Percentiles rank a stretch among this genome's conserved stretches.
Conservation (phyloP, 2,329 filamentous ascomycete species). For the Aureobasidium sp. region DNA sequence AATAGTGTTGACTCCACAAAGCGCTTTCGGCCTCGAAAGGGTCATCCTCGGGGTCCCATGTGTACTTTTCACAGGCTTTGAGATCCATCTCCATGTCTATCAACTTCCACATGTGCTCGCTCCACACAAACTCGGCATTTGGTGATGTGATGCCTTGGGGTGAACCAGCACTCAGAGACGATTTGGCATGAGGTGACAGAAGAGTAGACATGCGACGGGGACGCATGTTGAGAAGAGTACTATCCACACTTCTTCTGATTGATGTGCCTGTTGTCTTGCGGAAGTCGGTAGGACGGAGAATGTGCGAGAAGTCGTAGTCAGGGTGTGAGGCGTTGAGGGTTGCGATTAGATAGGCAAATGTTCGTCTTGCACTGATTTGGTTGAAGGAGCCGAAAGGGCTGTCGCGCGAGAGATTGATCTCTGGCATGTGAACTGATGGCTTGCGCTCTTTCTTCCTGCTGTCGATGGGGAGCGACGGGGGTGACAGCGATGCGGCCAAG, state of each 20-base stretch:
- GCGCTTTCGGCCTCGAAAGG: constrained; percentile 88
- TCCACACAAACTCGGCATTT: constrained; percentile 53
- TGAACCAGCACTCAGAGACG: constrained; percentile 15
- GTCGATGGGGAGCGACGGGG: constrained; percentile 51
- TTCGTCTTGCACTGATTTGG: constrained; percentile 80
- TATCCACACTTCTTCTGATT: constrained; percentile 83
- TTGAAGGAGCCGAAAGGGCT: constrained; percentile 89
- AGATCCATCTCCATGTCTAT: constrained; percentile 94
- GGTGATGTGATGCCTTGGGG: constrained; percentile 15
- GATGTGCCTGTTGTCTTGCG: constrained; percentile 72
- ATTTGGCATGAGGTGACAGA: constrained; percentile 16
- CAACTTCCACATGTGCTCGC: constrained; percentile 82
- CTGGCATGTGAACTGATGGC: constrained; percentile 25
- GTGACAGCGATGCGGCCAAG: constrained; percentile 79
- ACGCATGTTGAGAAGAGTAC: constrained; percentile 77
- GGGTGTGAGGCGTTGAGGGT: constrained; percentile 93
- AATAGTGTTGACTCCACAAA: constrained; percentile 93
- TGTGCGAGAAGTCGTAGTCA: constrained; percentile 95
- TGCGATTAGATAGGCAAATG: constrained; percentile 92
- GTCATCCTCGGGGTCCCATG: constrained; percentile 81
- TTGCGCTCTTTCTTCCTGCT: constrained; percentile 30
- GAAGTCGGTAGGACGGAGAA: constrained; percentile 84
- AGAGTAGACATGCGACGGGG: constrained; percentile 48
- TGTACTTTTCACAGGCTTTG: constrained; percentile 81
- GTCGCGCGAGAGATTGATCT: constrained; percentile 66